Conservation (phyloP, 371 early-diverging fungal genomes). For the Mucor racemosus region DNA sequence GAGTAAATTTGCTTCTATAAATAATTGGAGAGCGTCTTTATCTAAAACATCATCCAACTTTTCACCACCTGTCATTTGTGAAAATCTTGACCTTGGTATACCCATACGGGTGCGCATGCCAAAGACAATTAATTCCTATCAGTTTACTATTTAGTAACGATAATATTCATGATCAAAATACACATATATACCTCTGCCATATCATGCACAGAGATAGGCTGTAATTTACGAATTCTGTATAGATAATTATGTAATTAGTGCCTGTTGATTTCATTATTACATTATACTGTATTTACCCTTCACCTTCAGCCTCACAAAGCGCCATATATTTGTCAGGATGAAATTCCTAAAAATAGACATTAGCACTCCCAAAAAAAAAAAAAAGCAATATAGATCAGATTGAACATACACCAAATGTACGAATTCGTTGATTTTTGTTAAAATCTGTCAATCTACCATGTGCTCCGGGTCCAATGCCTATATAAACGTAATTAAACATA, state of each 20-base stretch:
- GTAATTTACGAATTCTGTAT: slow-evolving; percentile 32
- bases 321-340: slow-evolving; percentile 62
- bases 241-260: neutral
- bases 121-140: slow-evolving; percentile 68
- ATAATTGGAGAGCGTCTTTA: slow-evolving; percentile 27
- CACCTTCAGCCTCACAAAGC: slow-evolving; percentile 60
- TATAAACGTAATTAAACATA: neutral
- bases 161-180: neutral
- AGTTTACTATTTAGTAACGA: neutral
- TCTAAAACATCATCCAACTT: slow-evolving; percentile 38
- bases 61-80: slow-evolving; percentile 30
- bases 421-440: slow-evolving; percentile 33
- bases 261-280: neutral
- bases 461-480: slow-evolving; percentile 85
- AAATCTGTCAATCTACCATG: slow-evolving; percentile 72
- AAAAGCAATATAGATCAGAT: neutral
- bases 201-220: slow-evolving; percentile 29
- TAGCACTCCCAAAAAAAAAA: neutral
- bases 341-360: slow-evolving; percentile 38
- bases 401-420: slow-evolving; percentile 65
- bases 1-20: slow-evolving; percentile 32
- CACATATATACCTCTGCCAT: slow-evolving; percentile 28
- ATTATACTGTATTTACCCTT: slow-evolving; percentile 57
- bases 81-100: slow-evolving; percentile 46
- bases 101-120: slow-evolving; percentile 74